Conservation (phyloP, 805 yeast genomes). For the Huiozyma naganishii region DNA sequence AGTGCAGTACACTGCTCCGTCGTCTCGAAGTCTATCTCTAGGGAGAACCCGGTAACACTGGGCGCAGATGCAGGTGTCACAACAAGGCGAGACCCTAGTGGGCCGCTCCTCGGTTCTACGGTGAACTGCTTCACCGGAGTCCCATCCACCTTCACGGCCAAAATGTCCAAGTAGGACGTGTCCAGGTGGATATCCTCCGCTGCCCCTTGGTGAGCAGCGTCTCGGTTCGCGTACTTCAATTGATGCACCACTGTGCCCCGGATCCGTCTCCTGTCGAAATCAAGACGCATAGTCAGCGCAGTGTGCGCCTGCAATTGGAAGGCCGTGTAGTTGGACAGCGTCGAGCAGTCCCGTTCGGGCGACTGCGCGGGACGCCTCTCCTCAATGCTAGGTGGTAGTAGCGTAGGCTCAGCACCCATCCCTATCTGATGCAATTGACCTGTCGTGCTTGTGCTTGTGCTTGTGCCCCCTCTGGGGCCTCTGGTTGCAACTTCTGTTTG, state of each 20-base stretch:
- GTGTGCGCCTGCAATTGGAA: conserved; percentile 44
- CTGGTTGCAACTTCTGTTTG: too few relatives aligned
- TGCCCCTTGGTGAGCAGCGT: conserved; percentile 19
- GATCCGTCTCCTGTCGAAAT: conserved; percentile 43
- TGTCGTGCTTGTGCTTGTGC: too few relatives aligned
- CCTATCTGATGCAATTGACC: too few relatives aligned
- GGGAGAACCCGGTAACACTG: conserved; percentile 2
- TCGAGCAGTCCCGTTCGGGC: conserved; percentile 63
- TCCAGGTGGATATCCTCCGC: conserved; percentile 44
- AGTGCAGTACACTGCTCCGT: conserved; percentile 72
- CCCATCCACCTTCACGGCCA: conserved; percentile 34
- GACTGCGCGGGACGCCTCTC: conserved; percentile 22
- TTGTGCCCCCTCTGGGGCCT: too few relatives aligned
- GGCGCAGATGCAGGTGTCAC: conserved; percentile 14
- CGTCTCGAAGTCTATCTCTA: conserved; percentile 50
- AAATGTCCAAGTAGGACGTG: conserved; percentile 49
- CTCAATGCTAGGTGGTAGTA: conserved; percentile 22
- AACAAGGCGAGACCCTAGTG: conserved; percentile 49
- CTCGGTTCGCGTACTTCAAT: conserved; percentile 18
- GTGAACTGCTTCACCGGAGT: conserved; percentile 9
- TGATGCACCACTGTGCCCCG: conserved; percentile 45
- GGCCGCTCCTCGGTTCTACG: conserved; percentile 35
- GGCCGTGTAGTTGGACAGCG: conserved; percentile 57
- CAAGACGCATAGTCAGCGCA: conserved; percentile 39
- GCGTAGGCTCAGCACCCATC: neutral